These are phyloP conservation scores for Fusarium floridanum DNA, from an alignment of 2,329 filamentous ascomycete genomes.

Conservation along the genomic window DNA sequence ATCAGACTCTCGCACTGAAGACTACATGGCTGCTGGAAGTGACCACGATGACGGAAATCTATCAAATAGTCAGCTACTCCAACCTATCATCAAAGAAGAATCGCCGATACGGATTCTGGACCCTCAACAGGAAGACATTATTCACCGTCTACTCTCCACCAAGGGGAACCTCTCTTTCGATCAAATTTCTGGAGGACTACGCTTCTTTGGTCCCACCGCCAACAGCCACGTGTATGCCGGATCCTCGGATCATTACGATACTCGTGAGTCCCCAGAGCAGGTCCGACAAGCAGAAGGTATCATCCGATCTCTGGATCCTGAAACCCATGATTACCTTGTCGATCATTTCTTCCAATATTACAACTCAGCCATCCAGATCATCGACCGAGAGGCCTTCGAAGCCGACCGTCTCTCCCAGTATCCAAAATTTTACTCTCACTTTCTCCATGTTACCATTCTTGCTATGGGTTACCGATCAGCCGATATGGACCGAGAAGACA, in stretches of 20 bases:
- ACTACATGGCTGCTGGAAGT: slow-evolving; percentile 45
- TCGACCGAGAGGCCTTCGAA: slow-evolving; percentile 64
- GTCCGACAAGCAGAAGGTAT: slow-evolving; percentile 61
- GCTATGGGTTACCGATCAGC: slow-evolving; percentile 66
- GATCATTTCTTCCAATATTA: slow-evolving; percentile 65
- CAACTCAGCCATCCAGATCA: slow-evolving; percentile 62
- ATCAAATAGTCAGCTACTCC: slow-evolving; percentile 35
- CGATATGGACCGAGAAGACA: slow-evolving; percentile 62
- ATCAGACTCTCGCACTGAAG: slow-evolving; percentile 51
- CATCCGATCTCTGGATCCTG: slow-evolving; percentile 58
- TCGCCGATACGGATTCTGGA: slow-evolving; percentile 54
- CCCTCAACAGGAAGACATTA: slow-evolving; percentile 60
- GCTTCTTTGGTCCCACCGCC: slow-evolving; percentile 67
- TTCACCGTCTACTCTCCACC: slow-evolving; percentile 63
- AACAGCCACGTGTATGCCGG: slow-evolving; percentile 65
- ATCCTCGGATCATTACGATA: slow-evolving; percentile 50
- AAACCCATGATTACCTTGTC: slow-evolving; percentile 66
- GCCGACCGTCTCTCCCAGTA: slow-evolving; percentile 59
- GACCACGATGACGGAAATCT: slow-evolving; percentile 41
- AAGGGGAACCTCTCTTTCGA: slow-evolving; percentile 65
- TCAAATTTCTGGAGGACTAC: slow-evolving; percentile 62
- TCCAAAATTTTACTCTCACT: slow-evolving; percentile 64
- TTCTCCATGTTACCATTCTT: slow-evolving; percentile 64
- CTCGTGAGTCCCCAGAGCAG: slow-evolving; percentile 59
- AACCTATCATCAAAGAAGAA: slow-evolving; percentile 46